Conservation (phyloP, 1,284 basidiomycete species). For the Cryptococcus hybrid region DNA sequence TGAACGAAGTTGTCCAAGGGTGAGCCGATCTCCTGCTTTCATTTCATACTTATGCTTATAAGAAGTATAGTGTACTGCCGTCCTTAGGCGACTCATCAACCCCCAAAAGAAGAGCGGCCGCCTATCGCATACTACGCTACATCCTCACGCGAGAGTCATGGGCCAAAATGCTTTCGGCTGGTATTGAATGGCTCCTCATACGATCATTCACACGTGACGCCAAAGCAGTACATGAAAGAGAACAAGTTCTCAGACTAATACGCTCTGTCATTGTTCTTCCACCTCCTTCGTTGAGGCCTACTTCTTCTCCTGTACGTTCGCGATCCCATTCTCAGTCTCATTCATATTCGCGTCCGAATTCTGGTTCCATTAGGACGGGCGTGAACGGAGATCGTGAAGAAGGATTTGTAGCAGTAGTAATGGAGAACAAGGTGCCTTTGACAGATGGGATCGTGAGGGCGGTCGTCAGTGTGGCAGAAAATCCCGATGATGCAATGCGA, state of each 20-base stretch:
- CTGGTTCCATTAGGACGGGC: not conserved
- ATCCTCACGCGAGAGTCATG: constrained; percentile 61
- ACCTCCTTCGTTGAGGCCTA: constrained; percentile 7
- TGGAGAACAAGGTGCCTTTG: constrained; percentile 28
- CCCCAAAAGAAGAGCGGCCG: constrained; percentile 73
- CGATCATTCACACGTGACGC: constrained; percentile 83
- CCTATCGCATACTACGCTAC: constrained; percentile 83
- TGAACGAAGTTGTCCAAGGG: constrained; percentile 70
- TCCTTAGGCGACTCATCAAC: constrained; percentile 73
- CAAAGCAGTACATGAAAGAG: constrained; percentile 76
- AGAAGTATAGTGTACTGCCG: constrained; percentile 62
- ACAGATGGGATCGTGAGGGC: constrained; percentile 75
- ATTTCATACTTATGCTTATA: constrained; percentile 23
- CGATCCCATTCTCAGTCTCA: constrained; percentile 3
- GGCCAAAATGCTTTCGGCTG: constrained; percentile 40
- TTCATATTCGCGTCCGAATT: not conserved
- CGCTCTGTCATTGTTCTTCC: constrained; percentile 66
- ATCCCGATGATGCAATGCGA: constrained; percentile 84
- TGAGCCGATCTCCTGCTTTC: constrained; percentile 47
- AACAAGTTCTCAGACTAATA: constrained; percentile 90
- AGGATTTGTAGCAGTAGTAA: constrained; percentile 6
- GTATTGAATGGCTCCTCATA: constrained; percentile 86
- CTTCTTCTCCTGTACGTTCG: constrained; percentile 6
- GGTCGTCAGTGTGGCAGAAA: constrained; percentile 88
- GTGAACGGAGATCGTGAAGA: not conserved